phyloP scores from a whole-genome alignment of 306 rosid species.

The Cyclanthera cordifolia region DNA sequence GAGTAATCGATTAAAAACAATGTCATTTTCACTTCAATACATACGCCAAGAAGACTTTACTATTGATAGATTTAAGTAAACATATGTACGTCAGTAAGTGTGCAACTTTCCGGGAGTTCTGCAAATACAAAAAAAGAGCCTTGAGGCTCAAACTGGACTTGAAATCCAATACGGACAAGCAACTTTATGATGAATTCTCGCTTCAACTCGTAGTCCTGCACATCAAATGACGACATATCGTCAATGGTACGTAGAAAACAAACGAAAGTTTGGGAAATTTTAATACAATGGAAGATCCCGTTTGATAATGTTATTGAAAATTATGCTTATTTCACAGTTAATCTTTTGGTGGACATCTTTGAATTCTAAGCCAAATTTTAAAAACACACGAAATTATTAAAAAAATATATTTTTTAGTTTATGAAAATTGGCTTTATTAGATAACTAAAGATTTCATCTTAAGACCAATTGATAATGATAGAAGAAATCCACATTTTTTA shows the following conservation, averaged over 20 bases:
- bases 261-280: background rate
- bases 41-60: background rate
- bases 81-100: conserved; percentile 54
- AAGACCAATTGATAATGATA: too few species aligned
- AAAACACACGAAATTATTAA: too few species aligned
- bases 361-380: too few species aligned
- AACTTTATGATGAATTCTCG: conserved; percentile 49
- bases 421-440: too few species aligned
- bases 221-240: background rate
- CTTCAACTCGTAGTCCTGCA: conserved; percentile 67
- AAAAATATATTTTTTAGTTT: too few species aligned
- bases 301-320: too few species aligned
- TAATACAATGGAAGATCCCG: background rate
- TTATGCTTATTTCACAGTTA: too few species aligned
- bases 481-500: too few species aligned
- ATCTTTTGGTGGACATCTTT: too few species aligned
- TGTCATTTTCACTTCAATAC: background rate
- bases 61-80: conserved; percentile 7
- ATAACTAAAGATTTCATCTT: too few species aligned
- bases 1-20: background rate
- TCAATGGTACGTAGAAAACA: background rate
- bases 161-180: conserved; percentile 51
- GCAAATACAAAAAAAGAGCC: conserved; percentile 71
- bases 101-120: conserved; percentile 54
- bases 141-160: conserved; percentile 62